Percentiles rank a stretch among this genome's conserved stretches.
Conservation (phyloP, 306 rosid genomes). For the Coriaria nepalensis region DNA sequence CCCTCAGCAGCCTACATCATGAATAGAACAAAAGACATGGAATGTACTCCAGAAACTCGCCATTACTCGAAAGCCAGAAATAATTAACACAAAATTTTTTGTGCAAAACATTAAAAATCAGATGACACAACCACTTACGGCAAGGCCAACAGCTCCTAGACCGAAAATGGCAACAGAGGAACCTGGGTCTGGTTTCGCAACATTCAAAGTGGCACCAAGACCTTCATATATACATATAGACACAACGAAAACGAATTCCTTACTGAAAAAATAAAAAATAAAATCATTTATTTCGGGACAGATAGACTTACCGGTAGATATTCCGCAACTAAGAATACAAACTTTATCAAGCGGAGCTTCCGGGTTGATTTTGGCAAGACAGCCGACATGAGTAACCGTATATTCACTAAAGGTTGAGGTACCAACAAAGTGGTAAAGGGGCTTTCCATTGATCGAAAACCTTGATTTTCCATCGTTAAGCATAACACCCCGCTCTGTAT, state of each 20-base stretch:
- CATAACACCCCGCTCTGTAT: constrained; percentile 67
- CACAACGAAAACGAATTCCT: neutral
- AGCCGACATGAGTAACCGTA: constrained; percentile 15
- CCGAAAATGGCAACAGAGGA: constrained; percentile 18
- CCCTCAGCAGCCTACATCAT: constrained; percentile 12
- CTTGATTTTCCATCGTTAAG: constrained; percentile 38
- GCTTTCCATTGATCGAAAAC: constrained; percentile 56
- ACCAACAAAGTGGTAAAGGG: constrained; percentile 41
- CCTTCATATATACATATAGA: constrained; percentile 5
- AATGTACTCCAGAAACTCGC: no score
- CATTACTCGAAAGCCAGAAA: no score
- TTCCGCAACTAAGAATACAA: constrained; percentile 30
- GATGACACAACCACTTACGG: constrained; percentile 10
- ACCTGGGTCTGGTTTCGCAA: constrained; percentile 5
- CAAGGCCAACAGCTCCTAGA: constrained; percentile 20
- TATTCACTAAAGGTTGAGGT: constrained; percentile 31
- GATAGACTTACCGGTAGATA: constrained; percentile 18
- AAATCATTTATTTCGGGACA: no score
- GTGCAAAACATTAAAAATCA: no score
- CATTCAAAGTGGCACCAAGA: constrained; percentile 26
- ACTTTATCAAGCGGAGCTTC: constrained; percentile 24
- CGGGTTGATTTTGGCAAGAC: constrained; percentile 30
- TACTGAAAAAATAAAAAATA: neutral
- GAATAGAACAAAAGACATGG: no score
- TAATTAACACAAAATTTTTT: no score